Base-by-base conservation (phyloP, 164 flowering plant species). In the Vitis riparia region DNA sequence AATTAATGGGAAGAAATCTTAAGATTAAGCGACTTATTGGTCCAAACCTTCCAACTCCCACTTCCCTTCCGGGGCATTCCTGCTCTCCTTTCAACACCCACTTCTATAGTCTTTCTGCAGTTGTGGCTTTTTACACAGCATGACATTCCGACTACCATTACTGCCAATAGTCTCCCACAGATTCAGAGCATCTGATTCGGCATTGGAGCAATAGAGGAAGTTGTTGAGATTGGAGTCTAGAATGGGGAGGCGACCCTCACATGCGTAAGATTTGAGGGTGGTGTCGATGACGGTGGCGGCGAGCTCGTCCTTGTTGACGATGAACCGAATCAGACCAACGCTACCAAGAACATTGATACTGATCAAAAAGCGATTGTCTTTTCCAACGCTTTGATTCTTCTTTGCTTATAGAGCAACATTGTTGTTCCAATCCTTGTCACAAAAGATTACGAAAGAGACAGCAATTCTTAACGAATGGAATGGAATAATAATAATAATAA, bases 131-230 rank as follows among this genome's bases (percentile, higher is more conserved):
- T 84, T 88, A 84, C 85, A 88, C 16, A 89, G 77, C 75, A 87
- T 68, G 63, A 91, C 89, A 62, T 85, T 89, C 62, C 97, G 83
- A 15, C 75, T 78, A 5, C 94, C 97, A 1, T 51, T 65, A 1
- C 85, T 75, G 55, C 94, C 92, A 23, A 91, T 88, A 32, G 71
- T 57, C 8, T 86, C 90, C 87, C 79, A 80, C 5, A 85, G 89
- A 59, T 76, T 76, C 73, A 91, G 55, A 32, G 91, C 89, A 55
- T 85, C 89, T 8, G 84, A 74, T 53, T 85, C 89, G 52, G 78
- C 82, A 67, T 70, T 73, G 66, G 89, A 82, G 68, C 81, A 81
- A 68, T 91, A 91, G 52, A 93, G 93, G 82, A 79, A 82, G 23
- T 74, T 76, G 11, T 73, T 69, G 62, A 75, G 61, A 71, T 81